Percentiles rank a stretch among this genome's conserved stretches.
These are phyloP conservation scores for Pleurotus djamor DNA, from an alignment of 768 basidiomycete species.

Conservation along the genomic window DNA sequence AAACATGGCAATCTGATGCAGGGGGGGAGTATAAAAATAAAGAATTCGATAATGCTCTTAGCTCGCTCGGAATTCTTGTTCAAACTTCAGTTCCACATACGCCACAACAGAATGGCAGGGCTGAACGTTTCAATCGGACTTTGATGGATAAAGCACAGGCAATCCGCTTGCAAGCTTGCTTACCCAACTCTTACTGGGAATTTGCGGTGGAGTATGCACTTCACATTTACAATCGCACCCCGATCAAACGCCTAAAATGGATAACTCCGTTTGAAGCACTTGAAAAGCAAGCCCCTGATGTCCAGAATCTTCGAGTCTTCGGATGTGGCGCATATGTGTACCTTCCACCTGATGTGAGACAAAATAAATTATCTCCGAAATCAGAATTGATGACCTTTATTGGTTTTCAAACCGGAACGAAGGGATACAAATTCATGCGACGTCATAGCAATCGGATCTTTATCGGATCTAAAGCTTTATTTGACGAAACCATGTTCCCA, in stretches of 20 bases:
- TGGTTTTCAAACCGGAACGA: neutral
- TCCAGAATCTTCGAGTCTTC: constrained; percentile 20
- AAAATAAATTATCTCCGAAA: constrained; percentile 9
- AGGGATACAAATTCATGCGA: neutral
- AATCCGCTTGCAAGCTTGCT: constrained; percentile 17
- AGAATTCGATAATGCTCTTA: constrained; percentile 12
- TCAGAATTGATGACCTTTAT: neutral
- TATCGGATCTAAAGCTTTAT: neutral
- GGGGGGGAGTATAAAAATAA: constrained; percentile 9
- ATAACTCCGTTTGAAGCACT: constrained; percentile 15
- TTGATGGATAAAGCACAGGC: constrained; percentile 14
- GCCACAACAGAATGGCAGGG: constrained; percentile 25
- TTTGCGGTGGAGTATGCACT: constrained; percentile 14
- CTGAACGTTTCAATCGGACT: constrained; percentile 24
- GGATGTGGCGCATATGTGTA: constrained; percentile 18
- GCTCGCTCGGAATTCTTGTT: constrained; percentile 13
- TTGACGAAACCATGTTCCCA: neutral
- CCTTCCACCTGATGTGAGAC: constrained; percentile 4
- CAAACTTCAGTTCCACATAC: constrained; percentile 18
- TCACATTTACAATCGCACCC: constrained; percentile 17
- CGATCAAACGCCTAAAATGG: constrained; percentile 4
- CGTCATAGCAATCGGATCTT: neutral
- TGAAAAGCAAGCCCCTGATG: constrained; percentile 16
- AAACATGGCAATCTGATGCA: constrained; percentile 8
- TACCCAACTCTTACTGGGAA: constrained; percentile 22